Evolutionary conservation across 1,284 basidiomycete genomes (phyloP).

Genomic region (Apiotrichum domesticum): DNA sequence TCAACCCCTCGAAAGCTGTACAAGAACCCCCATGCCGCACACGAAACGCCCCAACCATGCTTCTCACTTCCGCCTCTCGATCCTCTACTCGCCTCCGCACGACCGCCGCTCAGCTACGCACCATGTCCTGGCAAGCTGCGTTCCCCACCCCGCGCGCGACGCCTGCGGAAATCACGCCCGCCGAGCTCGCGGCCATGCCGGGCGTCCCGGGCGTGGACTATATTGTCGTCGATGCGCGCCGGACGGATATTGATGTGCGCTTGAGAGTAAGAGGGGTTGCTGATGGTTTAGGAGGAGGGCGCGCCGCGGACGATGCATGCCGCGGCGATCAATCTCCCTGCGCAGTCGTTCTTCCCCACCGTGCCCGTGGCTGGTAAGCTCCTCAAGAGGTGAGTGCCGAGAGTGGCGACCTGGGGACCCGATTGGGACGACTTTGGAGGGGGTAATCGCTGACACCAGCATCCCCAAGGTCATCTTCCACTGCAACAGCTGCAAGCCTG

Average conservation of each 20-base stretch:
- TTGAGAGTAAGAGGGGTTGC: not conserved
- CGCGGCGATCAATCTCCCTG: constrained; percentile 34
- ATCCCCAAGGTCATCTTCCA: constrained; percentile 36
- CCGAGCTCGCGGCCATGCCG: constrained; percentile 17
- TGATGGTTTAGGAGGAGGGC: constrained; percentile 14
- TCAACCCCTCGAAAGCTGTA: too few relatives aligned
- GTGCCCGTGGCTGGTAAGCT: constrained; percentile 17
- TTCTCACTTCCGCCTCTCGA: too few relatives aligned
- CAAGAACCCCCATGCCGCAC: too few relatives aligned
- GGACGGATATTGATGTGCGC: constrained; percentile 28
- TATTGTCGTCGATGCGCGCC: constrained; percentile 30
- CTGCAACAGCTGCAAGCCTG: constrained; percentile 30
- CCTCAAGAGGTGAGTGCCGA: constrained; percentile 3
- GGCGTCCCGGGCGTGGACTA: constrained; percentile 15
- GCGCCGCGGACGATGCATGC: constrained; percentile 20
- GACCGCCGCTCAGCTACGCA: not conserved
- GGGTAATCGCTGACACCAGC: constrained; percentile 2
- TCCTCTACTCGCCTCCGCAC: not conserved
- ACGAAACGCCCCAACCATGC: too few relatives aligned
- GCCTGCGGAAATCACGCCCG: constrained; percentile 12
- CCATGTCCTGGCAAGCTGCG: constrained; percentile 18
- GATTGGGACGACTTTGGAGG: constrained; percentile 9
- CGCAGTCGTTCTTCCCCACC: constrained; percentile 33
- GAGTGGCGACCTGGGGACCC: not conserved
- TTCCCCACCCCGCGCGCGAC: constrained; percentile 16